These are phyloP conservation scores for Albugo candida DNA, from an alignment of 352 stramenopile genomes.

Conservation along the genomic window DNA sequence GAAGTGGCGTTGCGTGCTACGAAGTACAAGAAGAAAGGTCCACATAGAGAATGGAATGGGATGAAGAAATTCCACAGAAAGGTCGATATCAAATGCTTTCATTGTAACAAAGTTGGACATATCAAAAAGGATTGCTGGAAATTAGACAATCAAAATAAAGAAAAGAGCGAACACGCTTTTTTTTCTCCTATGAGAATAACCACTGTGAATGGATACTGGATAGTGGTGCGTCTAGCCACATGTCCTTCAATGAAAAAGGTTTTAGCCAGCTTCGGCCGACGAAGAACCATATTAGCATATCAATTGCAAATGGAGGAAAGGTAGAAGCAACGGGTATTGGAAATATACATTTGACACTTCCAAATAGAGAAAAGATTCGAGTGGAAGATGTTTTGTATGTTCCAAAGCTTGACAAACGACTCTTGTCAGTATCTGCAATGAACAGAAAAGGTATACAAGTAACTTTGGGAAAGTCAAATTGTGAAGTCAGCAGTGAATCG, in stretches of 20 bases:
- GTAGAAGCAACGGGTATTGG: not conserved
- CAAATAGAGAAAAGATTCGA: not conserved
- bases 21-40: not conserved
- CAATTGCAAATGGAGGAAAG: conserved; percentile 6
- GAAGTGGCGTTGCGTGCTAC: conserved; percentile 4
- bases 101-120: conserved; percentile 1
- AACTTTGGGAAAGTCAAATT: conserved; percentile 4
- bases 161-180: conserved; percentile 3
- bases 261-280: conserved; percentile 5
- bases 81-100: not conserved
- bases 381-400: conserved; percentile 9
- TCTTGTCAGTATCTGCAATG: conserved; percentile 10
- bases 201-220: conserved; percentile 4
- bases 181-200: not conserved
- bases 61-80: not conserved
- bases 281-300: conserved; percentile 2
- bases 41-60: not conserved
- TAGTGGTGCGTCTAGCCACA: conserved; percentile 7
- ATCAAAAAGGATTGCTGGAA: conserved; percentile 2
- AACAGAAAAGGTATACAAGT: conserved; percentile 1
- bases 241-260: conserved; percentile 6
- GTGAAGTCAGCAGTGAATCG: no score
- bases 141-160: not conserved
- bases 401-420: conserved; percentile 3
- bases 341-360: not conserved